These are phyloP conservation scores for Ganoderma resinaceum DNA, from an alignment of 1,284 basidiomycete genomes.

Conservation along the genomic window DNA sequence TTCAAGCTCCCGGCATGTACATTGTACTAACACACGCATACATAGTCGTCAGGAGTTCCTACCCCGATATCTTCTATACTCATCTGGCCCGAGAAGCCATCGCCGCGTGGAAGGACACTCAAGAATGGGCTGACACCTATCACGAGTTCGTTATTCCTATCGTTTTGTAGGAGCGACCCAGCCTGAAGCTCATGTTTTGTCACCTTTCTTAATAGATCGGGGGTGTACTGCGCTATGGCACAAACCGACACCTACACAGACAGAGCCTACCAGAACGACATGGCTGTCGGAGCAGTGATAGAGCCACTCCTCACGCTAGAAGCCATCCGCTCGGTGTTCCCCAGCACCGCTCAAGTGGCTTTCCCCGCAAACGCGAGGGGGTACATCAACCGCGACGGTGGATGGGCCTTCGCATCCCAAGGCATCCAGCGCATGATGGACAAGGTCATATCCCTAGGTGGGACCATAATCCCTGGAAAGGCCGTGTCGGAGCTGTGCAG, in stretches of 20 bases:
- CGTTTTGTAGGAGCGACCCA: conserved; percentile 4
- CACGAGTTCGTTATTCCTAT: conserved; percentile 63
- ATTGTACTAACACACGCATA: not conserved
- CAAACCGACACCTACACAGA: conserved; percentile 50
- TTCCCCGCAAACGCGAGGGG: conserved; percentile 49
- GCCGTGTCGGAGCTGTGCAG: conserved; percentile 58
- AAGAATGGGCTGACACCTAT: conserved; percentile 78
- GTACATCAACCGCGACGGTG: conserved; percentile 81
- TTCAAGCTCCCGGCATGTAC: not conserved
- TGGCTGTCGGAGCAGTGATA: conserved; percentile 57
- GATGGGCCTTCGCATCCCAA: conserved; percentile 86
- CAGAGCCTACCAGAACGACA: conserved; percentile 65
- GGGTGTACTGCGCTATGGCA: conserved; percentile 62
- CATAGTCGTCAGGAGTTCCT: conserved; percentile 76
- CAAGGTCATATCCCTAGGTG: conserved; percentile 67
- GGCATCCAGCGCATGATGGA: conserved; percentile 67
- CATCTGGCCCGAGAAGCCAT: conserved; percentile 78
- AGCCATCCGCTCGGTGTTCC: conserved; percentile 55
- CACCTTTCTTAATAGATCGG: conserved; percentile 51
- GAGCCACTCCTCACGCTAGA: conserved; percentile 45
- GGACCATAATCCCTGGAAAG: conserved; percentile 64
- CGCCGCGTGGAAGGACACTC: conserved; percentile 66
- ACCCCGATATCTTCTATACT: conserved; percentile 74
- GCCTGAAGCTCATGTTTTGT: not conserved
- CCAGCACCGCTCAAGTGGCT: conserved; percentile 42